phyloP scores from a whole-genome alignment of 2,329 filamentous ascomycete species.

The Trichophyton mentagrophytes region DNA sequence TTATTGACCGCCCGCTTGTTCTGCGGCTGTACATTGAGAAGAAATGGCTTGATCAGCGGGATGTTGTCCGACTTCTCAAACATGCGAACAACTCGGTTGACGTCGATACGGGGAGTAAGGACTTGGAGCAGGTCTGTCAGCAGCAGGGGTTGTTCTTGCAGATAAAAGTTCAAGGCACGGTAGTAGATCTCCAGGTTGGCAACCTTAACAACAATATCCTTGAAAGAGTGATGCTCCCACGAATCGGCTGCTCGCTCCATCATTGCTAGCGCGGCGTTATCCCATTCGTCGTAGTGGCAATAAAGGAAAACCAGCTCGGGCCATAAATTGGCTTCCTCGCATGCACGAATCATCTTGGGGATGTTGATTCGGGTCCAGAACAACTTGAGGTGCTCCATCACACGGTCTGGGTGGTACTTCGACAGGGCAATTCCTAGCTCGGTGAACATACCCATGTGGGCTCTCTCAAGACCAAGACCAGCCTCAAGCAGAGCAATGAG shows the following conservation, averaged over 20 bases:
- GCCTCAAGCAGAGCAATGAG: slow-evolving; percentile 89
- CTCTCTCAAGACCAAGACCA: slow-evolving; percentile 80
- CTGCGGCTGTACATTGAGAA: slow-evolving; percentile 87
- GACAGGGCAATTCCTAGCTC: slow-evolving; percentile 81
- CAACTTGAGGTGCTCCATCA: slow-evolving; percentile 97
- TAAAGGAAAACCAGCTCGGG: slow-evolving; percentile 96
- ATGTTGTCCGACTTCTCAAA: slow-evolving; percentile 98
- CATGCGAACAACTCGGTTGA: slow-evolving; percentile 98
- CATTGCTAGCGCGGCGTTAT: slow-evolving; percentile 92
- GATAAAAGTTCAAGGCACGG: slow-evolving; percentile 89
- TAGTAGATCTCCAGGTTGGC: slow-evolving; percentile 99
- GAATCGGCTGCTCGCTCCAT: slow-evolving; percentile 96
- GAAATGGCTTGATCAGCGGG: slow-evolving; percentile 95
- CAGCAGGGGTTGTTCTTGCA: slow-evolving; percentile 90
- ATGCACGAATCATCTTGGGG: slow-evolving; percentile 87
- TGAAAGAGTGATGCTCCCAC: slow-evolving; percentile 99
- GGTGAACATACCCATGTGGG: slow-evolving; percentile 96
- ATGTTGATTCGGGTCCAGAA: slow-evolving; percentile 99
- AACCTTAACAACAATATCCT: slow-evolving; percentile 96
- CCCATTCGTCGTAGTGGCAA: slow-evolving; percentile 95
- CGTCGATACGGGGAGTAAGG: slow-evolving; percentile 85
- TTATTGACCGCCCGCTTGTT: slow-evolving; percentile 98
- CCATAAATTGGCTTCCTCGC: slow-evolving; percentile 92
- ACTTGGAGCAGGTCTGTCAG: slow-evolving; percentile 90
- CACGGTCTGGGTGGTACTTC: slow-evolving; percentile 86